Percentiles rank a stretch among this genome's conserved stretches.
These are phyloP conservation scores for Fusarium hostae DNA, from an alignment of 2,329 filamentous ascomycete genomes.

Conservation along the genomic window DNA sequence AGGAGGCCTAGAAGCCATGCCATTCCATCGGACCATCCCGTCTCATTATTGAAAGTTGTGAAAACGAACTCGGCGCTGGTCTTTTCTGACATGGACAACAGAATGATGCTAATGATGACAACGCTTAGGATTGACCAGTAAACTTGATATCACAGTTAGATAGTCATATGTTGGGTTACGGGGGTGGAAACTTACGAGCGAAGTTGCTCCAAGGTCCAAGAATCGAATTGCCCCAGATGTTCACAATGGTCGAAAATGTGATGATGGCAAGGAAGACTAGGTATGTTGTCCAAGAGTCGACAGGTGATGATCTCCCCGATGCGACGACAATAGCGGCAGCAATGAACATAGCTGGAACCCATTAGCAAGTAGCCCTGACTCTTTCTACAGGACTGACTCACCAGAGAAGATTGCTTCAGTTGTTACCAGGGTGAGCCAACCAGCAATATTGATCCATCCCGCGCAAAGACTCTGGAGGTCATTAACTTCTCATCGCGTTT, in stretches of 20 bases:
- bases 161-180: fast-evolving
- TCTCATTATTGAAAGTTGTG: background rate
- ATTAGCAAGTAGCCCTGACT: fast-evolving
- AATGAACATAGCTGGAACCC: background rate
- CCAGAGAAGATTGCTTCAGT: background rate
- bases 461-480: background rate
- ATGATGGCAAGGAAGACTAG: background rate
- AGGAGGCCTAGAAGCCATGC: background rate
- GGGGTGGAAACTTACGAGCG: background rate
- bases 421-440: background rate
- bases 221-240: background rate
- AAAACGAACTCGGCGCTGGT: background rate
- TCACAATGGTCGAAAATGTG: background rate
- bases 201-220: background rate
- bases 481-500: fast-evolving
- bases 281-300: background rate
- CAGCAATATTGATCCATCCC: background rate
- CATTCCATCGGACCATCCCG: background rate
- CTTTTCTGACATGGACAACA: background rate
- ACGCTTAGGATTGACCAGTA: background rate
- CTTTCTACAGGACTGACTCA: fast-evolving
- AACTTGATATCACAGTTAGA: background rate
- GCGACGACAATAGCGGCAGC: background rate
- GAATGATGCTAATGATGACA: background rate
- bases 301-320: background rate